Percentiles rank a stretch among this genome's conserved stretches.
Conservation (phyloP, 2,329 filamentous ascomycete genomes). For the Paecilomyces fulvus region DNA sequence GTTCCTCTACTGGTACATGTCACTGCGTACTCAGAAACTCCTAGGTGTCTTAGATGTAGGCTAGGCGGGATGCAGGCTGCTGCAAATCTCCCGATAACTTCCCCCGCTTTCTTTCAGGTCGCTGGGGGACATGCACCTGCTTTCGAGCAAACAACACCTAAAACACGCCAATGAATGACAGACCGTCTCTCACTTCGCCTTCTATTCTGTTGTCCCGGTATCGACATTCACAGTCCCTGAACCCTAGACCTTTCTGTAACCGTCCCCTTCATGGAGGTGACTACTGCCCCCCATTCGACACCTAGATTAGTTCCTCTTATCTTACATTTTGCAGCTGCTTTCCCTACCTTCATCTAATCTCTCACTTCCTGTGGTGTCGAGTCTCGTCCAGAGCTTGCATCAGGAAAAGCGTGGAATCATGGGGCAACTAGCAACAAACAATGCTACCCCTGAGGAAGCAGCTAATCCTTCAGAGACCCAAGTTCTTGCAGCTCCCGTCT, state of each 20-base stretch:
- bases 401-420: background rate
- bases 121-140: background rate
- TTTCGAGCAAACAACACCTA: background rate
- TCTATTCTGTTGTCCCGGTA: background rate
- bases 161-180: background rate
- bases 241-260: background rate
- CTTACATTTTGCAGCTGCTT: background rate
- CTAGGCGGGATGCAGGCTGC: background rate
- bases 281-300: background rate
- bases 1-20: no score
- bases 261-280: background rate
- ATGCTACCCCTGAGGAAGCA: background rate
- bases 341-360: background rate
- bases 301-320: background rate
- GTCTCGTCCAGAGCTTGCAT: background rate
- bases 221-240: background rate
- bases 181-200: background rate
- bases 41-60: background rate
- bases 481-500: background rate
- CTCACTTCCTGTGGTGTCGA: background rate
- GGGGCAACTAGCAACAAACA: background rate
- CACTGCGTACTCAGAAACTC: background rate
- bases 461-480: slow-evolving; percentile 5
- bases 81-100: background rate
- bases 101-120: background rate